Evolutionary conservation across 164 flowering plant species (phyloP).

Genomic region (Vitis labrusca): DNA sequence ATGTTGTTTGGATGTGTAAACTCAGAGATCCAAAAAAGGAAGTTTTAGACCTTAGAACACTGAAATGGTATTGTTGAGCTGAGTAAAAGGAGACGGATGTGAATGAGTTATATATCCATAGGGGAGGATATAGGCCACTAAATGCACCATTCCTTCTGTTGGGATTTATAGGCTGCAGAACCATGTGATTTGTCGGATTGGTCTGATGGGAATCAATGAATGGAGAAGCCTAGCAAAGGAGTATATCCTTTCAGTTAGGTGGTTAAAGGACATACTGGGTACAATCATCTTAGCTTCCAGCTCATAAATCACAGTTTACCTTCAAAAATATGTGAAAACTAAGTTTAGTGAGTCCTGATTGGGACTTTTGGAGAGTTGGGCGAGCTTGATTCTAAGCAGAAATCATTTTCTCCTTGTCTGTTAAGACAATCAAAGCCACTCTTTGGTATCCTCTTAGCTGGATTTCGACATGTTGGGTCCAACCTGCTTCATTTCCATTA

Average conservation of each 20-base stretch:
- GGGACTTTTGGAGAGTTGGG: too few relatives aligned
- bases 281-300: background rate
- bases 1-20: background rate
- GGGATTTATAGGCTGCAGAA: constrained; percentile 4
- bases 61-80: background rate
- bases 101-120: background rate
- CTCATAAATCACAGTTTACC: too few relatives aligned
- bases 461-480: too few relatives aligned
- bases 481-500: too few relatives aligned
- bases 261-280: background rate
- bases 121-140: background rate
- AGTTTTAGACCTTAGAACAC: background rate
- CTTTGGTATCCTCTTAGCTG: too few relatives aligned
- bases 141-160: background rate
- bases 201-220: too few relatives aligned
- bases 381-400: too few relatives aligned
- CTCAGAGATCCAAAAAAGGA: background rate
- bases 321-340: too few relatives aligned
- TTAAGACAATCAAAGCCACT: too few relatives aligned
- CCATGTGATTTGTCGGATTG: constrained; percentile 1
- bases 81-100: background rate
- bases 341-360: too few relatives aligned
- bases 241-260: background rate
- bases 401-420: too few relatives aligned
- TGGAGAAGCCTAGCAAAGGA: too few relatives aligned